Evolutionary conservation across 148 eudicot genomes (phyloP), one percentile per base, ranked within the genome.

Genomic region (Rhododendron vialii): DNA sequence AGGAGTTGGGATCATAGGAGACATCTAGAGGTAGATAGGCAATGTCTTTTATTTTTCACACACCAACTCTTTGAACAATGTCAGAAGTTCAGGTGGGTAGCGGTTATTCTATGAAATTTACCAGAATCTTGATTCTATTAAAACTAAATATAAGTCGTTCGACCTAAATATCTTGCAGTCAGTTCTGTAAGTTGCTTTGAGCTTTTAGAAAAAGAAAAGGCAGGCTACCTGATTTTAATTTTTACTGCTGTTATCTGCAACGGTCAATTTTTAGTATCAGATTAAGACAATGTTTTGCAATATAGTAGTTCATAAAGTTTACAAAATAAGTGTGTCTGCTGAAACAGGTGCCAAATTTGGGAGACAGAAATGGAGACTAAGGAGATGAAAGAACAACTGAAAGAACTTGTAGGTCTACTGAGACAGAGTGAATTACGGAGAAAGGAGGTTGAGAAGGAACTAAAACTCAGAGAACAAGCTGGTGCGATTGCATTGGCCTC

Each of bases 401-500:
- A 95, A 89, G 99, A 97, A 89, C 95, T 97, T 50, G 95, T 97
- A 83, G 91, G 94, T 82, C 87, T 97, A 77, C 84, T 97, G 84
- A 87, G 96, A 85, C 99, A 97, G 89, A 97, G 98, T 88, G 99
- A 97, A 93, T 67, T 91, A 57, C 94, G 95, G 28, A 93, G 98
- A 91, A 97, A 93, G 88, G 99, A 95, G 88, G 94, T 90, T 53
- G 98, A 97, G 90, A 94, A 94, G 93, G 99, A 95, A 92, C 95
- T 97, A 45, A 97, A 93, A 87, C 71, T 91, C 87, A 94, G 95
- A 89, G 99, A 97, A 89, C 98, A 97, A 89, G 93, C 91, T 86
- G 91, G 88, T 82, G 91, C 96, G 28, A 90, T 87, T 84, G 95
- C 96, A 85, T 90, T 93, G 90, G 89, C 95, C 36, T 87, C 94